Evolutionary conservation across 352 stramenopile genomes (phyloP), one percentile per base, ranked within the genome.

Genomic region (Thalassiosira ordinaria): DNA sequence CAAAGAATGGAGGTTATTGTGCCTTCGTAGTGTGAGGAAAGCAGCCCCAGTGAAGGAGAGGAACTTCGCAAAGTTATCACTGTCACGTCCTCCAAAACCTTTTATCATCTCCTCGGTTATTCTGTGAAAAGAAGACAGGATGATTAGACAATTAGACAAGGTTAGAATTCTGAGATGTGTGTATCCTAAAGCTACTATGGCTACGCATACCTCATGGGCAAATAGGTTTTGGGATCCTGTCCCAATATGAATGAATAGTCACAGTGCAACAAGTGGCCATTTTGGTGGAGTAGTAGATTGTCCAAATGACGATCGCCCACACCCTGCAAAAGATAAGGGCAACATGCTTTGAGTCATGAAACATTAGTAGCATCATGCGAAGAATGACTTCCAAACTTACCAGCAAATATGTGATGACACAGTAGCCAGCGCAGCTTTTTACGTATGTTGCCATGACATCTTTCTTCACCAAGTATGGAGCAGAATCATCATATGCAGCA

Each of bases 281-380:
- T 93, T 24, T 95, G 93, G 80, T 94, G 86, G 78, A 99, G 94
- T 91, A 99, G 98, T 63, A 99, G 89, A 84, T 99, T 99, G 86
- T 99, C 97, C 69, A 99, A 92, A 86, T 99, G 98, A 7, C 98
- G 95, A 92, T 99, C 98, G 29, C 98, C 98, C 63, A 99, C 98
- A 49, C 97, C 97, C n/a, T 99, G 87, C 37, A 99, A 85, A 59
- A 18, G 24, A 37, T 44, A 49, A 14, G 20, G 49, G 52, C 18
- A 59, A 63, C 22, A 53, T n/a, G n/a, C n/a, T n/a, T n/a, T n/a
- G n/a, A n/a, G n/a, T n/a, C n/a, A n/a, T n/a, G n/a, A n/a, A n/a
- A n/a, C n/a, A n/a, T n/a, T n/a, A n/a, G n/a, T n/a, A n/a, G n/a
- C n/a, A n/a, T n/a, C n/a, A n/a, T n/a, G n/a, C n/a, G n/a, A n/a